These are phyloP conservation scores for Mycena latifolia DNA, from an alignment of 768 basidiomycete genomes.

Conservation along the genomic window DNA sequence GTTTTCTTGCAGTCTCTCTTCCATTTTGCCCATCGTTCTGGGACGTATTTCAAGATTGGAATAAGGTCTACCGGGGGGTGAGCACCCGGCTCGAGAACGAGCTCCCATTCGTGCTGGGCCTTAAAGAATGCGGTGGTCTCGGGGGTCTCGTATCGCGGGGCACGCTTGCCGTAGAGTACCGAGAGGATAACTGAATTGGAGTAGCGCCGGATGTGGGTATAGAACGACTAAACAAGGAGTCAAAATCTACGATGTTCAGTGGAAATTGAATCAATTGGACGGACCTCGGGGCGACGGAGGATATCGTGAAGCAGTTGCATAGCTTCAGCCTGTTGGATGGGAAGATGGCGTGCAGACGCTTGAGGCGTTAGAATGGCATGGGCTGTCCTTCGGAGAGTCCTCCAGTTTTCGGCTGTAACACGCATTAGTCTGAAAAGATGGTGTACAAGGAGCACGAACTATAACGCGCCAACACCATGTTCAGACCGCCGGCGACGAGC, in stretches of 20 bases:
- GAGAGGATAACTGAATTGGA: slow-evolving; percentile 47
- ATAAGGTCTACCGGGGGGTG: slow-evolving; percentile 51
- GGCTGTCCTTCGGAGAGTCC: slow-evolving; percentile 28
- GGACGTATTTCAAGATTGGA: slow-evolving; percentile 47
- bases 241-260: too few relatives aligned
- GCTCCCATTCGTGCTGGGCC: slow-evolving; percentile 41
- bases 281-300: slow-evolving; percentile 17
- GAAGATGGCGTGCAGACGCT: slow-evolving; percentile 37
- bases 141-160: slow-evolving; percentile 41
- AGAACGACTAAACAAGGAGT: slow-evolving; percentile 39
- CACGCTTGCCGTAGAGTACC: slow-evolving; percentile 47
- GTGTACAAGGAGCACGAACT: background rate
- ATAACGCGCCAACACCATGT: slow-evolving; percentile 13
- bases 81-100: slow-evolving; percentile 47
- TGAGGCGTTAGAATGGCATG: slow-evolving; percentile 38
- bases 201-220: slow-evolving; percentile 44
- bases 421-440: too few relatives aligned
- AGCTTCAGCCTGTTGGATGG: slow-evolving; percentile 39
- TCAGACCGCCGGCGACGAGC: slow-evolving; percentile 33
- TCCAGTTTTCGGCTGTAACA: slow-evolving; percentile 27
- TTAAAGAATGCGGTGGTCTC: slow-evolving; percentile 43
- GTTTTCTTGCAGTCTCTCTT: slow-evolving; percentile 42
- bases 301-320: slow-evolving; percentile 24
- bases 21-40: slow-evolving; percentile 51
- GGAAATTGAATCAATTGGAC: background rate